Conservation (phyloP, 345 rosid species). For the Eucalyptus cloeziana region DNA sequence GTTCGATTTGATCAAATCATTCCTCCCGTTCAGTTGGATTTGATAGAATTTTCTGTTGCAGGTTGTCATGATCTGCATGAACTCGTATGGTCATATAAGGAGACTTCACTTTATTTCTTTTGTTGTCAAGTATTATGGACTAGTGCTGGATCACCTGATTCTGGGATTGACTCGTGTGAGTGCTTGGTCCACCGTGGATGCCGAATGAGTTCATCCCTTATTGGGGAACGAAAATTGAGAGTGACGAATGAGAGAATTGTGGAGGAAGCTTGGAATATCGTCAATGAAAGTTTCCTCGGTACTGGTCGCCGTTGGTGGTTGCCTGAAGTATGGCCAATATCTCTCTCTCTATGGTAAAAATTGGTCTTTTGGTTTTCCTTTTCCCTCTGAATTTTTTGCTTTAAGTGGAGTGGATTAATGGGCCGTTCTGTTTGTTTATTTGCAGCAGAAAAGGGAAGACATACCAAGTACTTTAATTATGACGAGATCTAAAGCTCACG, state of each 20-base stretch:
- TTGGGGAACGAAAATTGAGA: neutral
- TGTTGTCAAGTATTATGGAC: too few species aligned
- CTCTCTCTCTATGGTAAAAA: neutral
- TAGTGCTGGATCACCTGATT: too few species aligned
- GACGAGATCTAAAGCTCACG: constrained; percentile 76
- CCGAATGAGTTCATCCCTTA: too few species aligned
- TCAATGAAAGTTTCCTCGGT: constrained; percentile 58
- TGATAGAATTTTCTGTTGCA: too few species aligned
- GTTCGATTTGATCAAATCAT: too few species aligned
- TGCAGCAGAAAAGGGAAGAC: constrained; percentile 57
- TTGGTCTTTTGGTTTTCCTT: neutral
- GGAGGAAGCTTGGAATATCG: constrained; percentile 92
- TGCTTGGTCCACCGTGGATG: too few species aligned
- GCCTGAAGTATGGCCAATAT: constrained; percentile 46
- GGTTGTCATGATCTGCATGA: too few species aligned
- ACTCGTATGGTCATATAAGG: too few species aligned
- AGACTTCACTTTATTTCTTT: too few species aligned
- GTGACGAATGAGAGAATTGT: constrained; percentile 58
- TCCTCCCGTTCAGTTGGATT: too few species aligned
- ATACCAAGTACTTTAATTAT: constrained; percentile 40
- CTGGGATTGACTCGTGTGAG: too few species aligned
- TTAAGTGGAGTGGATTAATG: neutral
- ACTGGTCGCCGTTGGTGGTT: constrained; percentile 51
- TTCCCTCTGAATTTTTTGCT: neutral
- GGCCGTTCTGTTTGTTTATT: neutral